Percentiles rank a stretch among this genome's conserved stretches.
These are phyloP conservation scores for Cutaneotrichosporon dermatis DNA, from an alignment of 1,284 basidiomycete species.

Conservation along the genomic window DNA sequence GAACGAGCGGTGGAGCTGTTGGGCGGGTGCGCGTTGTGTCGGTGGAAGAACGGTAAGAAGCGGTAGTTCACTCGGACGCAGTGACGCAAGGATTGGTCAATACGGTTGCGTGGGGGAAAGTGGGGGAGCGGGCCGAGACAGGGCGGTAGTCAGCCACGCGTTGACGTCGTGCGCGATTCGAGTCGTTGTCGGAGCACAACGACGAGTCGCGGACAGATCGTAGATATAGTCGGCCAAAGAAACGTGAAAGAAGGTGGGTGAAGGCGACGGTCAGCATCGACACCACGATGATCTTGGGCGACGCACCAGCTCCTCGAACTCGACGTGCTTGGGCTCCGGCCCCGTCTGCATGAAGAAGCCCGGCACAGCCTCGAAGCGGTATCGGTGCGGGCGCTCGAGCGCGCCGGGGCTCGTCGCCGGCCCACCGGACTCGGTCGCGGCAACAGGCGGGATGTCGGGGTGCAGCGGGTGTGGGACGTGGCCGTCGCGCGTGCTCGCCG, in stretches of 20 bases:
- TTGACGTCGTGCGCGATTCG: no score
- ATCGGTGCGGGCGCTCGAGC: slow-evolving; percentile 29
- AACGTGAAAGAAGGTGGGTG: no score
- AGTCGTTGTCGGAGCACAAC: no score
- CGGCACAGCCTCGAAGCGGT: slow-evolving; percentile 35
- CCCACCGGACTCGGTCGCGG: slow-evolving; percentile 34
- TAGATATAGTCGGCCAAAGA: no score
- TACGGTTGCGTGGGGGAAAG: no score
- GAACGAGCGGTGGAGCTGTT: slow-evolving; percentile 37
- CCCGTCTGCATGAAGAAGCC: slow-evolving; percentile 44
- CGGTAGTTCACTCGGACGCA: no score
- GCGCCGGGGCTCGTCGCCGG: slow-evolving; percentile 26
- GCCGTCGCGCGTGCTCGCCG: neutral
- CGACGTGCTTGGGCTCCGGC: slow-evolving; percentile 29
- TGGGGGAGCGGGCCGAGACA: no score
- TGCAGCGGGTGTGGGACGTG: slow-evolving; percentile 1
- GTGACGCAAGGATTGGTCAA: no score
- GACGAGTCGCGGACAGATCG: no score
- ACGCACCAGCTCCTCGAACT: slow-evolving; percentile 40
- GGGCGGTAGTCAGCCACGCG: no score
- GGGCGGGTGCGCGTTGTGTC: neutral
- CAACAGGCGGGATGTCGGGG: slow-evolving; percentile 36
- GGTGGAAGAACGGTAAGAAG: neutral
- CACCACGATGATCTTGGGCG: no score
- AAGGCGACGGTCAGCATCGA: no score